Conservation (phyloP, 2,329 filamentous ascomycete genomes). For the Diplodia seriata region DNA sequence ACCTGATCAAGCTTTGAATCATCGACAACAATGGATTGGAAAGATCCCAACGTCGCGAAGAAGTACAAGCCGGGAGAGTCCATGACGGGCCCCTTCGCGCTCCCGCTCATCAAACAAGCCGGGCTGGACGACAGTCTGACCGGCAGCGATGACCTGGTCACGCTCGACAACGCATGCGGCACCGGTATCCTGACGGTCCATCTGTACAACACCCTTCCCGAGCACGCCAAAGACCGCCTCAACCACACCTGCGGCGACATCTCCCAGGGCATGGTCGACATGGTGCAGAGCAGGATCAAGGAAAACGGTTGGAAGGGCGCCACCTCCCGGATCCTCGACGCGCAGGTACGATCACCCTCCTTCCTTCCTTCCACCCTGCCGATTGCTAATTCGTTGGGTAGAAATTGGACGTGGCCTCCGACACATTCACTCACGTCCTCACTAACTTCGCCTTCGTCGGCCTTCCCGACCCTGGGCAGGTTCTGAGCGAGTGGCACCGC, state of each 20-base stretch:
- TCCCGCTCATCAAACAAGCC: slow-evolving; percentile 42
- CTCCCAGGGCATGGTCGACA: slow-evolving; percentile 52
- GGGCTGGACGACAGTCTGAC: slow-evolving; percentile 36
- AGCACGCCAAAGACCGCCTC: slow-evolving; percentile 51
- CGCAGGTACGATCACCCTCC: slow-evolving; percentile 47
- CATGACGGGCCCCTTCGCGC: slow-evolving; percentile 43
- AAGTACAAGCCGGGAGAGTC: slow-evolving; percentile 43
- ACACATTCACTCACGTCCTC: slow-evolving; percentile 43
- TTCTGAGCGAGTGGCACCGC: slow-evolving; percentile 42
- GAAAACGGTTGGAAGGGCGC: slow-evolving; percentile 57
- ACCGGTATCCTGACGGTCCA: slow-evolving; percentile 58
- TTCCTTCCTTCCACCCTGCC: background rate
- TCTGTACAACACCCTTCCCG: slow-evolving; percentile 51
- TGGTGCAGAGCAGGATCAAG: slow-evolving; percentile 50
- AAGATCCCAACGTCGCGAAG: slow-evolving; percentile 37
- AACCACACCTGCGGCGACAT: slow-evolving; percentile 60
- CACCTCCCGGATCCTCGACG: slow-evolving; percentile 55
- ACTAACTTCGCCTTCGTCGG: slow-evolving; percentile 58
- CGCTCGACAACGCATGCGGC: slow-evolving; percentile 64
- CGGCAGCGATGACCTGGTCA: slow-evolving; percentile 35
- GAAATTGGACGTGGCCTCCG: slow-evolving; percentile 25
- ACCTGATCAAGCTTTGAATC: background rate
- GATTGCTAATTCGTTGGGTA: background rate
- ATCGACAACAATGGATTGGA: slow-evolving; percentile 25
- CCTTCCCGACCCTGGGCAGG: slow-evolving; percentile 52